Percentiles rank a stretch among this genome's conserved stretches.
Conservation (phyloP, 2,329 filamentous ascomycete genomes). For the Calycina herbarum region DNA sequence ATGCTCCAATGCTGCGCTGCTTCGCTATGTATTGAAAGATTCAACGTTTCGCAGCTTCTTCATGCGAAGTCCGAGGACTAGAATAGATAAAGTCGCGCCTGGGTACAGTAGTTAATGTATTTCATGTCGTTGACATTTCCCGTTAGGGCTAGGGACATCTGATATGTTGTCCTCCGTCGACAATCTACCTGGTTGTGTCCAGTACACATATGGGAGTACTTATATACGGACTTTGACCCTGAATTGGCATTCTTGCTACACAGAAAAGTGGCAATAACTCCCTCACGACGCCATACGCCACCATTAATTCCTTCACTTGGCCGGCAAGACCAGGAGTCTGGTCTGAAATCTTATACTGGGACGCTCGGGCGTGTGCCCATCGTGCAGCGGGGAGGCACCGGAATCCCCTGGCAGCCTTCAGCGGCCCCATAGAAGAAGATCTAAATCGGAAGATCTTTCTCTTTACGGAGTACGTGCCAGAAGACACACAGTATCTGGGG, state of each 20-base stretch:
- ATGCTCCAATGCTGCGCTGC: background rate
- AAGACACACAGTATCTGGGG: conserved; percentile 3
- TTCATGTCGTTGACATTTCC: background rate
- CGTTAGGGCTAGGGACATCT: background rate
- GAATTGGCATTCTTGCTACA: background rate
- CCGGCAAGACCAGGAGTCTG: background rate
- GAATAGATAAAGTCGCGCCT: background rate
- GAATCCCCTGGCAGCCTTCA: conserved; percentile 9
- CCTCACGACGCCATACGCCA: background rate
- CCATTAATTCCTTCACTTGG: background rate
- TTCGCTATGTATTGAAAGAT: background rate
- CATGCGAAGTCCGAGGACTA: background rate
- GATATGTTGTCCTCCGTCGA: background rate
- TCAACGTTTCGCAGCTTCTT: conserved; percentile 1
- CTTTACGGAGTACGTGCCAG: background rate
- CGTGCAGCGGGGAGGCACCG: conserved; percentile 11
- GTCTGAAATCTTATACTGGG: background rate
- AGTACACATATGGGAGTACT: too few relatives aligned
- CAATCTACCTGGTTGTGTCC: background rate
- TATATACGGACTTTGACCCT: background rate
- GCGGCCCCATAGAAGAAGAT: conserved; percentile 4
- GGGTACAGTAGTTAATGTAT: background rate
- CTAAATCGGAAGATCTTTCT: conserved; percentile 3
- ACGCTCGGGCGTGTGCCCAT: conserved; percentile 1
- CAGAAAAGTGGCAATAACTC: background rate